Base-by-base conservation (phyloP, 352 stramenopile genomes). In the Phytophthora litchii region DNA sequence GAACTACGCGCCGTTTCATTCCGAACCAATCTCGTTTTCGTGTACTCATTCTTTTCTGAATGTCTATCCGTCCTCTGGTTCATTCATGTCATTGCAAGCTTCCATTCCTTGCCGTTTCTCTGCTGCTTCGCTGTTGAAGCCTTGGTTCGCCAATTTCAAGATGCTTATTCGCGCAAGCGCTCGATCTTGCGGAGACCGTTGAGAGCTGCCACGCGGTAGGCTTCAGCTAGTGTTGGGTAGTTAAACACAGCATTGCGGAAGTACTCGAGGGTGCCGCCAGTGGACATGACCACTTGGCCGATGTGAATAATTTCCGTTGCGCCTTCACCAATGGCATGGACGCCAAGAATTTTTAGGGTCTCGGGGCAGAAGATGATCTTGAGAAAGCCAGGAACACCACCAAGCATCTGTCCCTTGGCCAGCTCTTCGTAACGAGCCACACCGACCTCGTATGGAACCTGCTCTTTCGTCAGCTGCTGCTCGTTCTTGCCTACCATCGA, bases 181-280 rank as follows among this genome's bases (percentile, higher is more conserved):
- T 91, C 83, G 17, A 92, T 71, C 61, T 92, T 92, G 35, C 76
- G 67, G 20, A 94, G 67, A 6, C 85, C 85, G 53, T 94, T 87
- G 27, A 92, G 67, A 16, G 85, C 85, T 40, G 85, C 85, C 21
- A 94, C 85, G 12, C 85, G 85, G 67, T 94, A 94, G 13, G 82
- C 85, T 68, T 97, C 89, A 11, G 88, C 88, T 46, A 97, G 71
- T 21, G 88, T 97, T 40, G 89, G 89, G 75, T 95, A 97, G 74
- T 97, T 97, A 70, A 97, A 96, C 55, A 97, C 89, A 19, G 89
- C 86, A 49, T 92, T 92, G 46, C 84, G 81, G 68, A 97, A 96
- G 76, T 96, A 96, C 43, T 95, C 84, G 43, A 97, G 73, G 16
- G 82, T 91, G 35, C 86, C 88, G 41, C 74, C 86, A 23, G 81